Evolutionary conservation across 169 alveolate genomes (phyloP).

Genomic region (Cryptosporidium tyzzeri): DNA sequence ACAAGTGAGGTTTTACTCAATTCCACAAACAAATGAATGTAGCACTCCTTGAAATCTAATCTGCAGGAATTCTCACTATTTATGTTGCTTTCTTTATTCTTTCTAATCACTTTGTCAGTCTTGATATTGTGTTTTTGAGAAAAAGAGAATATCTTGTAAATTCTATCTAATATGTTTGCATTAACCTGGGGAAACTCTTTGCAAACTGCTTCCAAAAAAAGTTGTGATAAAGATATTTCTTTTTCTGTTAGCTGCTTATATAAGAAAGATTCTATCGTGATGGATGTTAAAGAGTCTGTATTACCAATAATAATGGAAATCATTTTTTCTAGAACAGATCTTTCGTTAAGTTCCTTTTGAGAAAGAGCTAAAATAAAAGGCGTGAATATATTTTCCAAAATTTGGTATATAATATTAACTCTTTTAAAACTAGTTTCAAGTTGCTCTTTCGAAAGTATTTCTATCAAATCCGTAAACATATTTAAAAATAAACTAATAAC

Average conservation of each 20-base stretch:
- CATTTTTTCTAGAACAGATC: not conserved
- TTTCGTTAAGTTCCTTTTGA: not conserved
- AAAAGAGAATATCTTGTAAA: not conserved
- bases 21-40: not conserved
- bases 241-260: not conserved
- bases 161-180: not conserved
- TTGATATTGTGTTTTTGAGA: not conserved
- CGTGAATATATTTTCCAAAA: conserved; percentile 8
- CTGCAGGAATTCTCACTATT: not conserved
- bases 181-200: not conserved
- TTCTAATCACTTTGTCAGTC: not conserved
- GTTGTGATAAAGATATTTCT: not conserved
- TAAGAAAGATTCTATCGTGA: not conserved
- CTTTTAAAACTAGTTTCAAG: not conserved
- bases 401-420: not conserved
- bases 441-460: not conserved
- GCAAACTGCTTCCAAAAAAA: conserved; percentile 2
- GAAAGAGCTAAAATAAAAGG: not conserved
- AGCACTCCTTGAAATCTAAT: not conserved
- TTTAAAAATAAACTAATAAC: not conserved
- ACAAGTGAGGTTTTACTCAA: conserved; percentile 1
- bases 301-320: not conserved
- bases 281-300: not conserved
- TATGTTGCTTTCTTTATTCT: not conserved
- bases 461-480: not conserved